These are phyloP conservation scores for Sphaceloma murrayae DNA, from an alignment of 2,329 filamentous ascomycete species.

Conservation along the genomic window DNA sequence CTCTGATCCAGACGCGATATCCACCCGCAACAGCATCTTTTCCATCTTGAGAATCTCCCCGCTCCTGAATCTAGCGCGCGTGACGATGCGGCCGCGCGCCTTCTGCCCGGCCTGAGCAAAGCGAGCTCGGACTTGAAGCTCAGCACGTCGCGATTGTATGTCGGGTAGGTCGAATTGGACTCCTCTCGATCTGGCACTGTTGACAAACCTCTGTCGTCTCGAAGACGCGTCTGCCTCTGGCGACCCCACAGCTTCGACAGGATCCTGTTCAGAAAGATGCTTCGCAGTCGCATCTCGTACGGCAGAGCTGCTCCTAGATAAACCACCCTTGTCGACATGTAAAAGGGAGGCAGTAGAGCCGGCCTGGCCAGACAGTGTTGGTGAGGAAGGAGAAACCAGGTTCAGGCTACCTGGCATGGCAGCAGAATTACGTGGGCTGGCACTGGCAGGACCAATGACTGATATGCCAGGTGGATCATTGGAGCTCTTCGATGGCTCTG, in stretches of 20 bases:
- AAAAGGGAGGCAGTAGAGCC: slow-evolving; percentile 15
- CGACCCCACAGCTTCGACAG: too few relatives aligned
- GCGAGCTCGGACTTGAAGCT: slow-evolving; percentile 32
- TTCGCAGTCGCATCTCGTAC: too few relatives aligned
- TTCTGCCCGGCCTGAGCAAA: slow-evolving; percentile 32
- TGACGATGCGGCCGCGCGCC: slow-evolving; percentile 27
- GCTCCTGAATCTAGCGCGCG: slow-evolving; percentile 38
- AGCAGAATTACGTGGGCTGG: slow-evolving; percentile 3
- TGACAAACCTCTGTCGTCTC: too few relatives aligned
- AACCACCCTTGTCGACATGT: neutral
- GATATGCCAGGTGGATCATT: slow-evolving; percentile 1
- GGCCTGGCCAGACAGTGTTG: slow-evolving; percentile 9
- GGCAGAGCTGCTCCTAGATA: neutral
- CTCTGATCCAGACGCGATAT: slow-evolving; percentile 35
- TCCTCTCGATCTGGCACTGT: slow-evolving; percentile 19
- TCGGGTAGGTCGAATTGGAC: slow-evolving; percentile 37
- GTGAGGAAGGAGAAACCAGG: slow-evolving; percentile 8
- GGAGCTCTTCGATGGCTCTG: neutral
- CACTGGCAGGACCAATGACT: neutral
- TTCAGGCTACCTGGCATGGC: slow-evolving; percentile 16
- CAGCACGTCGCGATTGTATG: slow-evolving; percentile 29
- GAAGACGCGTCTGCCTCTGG: too few relatives aligned
- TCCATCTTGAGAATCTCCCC: slow-evolving; percentile 59
- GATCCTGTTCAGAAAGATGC: neutral
- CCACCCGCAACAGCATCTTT: slow-evolving; percentile 57